These are phyloP conservation scores for Polygonum aviculare DNA, from an alignment of 148 eudicot species.

Conservation along the genomic window DNA sequence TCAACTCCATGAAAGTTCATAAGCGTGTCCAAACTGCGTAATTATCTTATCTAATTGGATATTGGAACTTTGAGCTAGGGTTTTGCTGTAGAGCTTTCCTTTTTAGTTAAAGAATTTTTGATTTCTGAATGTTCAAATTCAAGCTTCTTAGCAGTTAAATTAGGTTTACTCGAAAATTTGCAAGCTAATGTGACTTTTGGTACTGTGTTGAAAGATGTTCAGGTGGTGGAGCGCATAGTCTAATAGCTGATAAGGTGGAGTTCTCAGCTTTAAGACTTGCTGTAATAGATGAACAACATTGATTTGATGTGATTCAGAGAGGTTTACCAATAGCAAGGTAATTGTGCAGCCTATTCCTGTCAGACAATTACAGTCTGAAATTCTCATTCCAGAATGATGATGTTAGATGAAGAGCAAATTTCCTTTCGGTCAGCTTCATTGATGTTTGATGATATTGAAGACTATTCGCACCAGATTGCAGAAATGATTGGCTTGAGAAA, in stretches of 20 bases:
- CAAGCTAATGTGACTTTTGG: too few species aligned
- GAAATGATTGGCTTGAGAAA: constrained; percentile 97
- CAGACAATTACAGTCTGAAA: not conserved
- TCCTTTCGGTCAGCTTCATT: constrained; percentile 81
- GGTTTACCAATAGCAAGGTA: constrained; percentile 92
- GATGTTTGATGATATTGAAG: constrained; percentile 83
- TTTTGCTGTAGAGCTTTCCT: not conserved
- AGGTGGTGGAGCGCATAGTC: constrained; percentile 64
- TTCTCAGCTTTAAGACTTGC: constrained; percentile 82
- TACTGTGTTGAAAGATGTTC: too few species aligned
- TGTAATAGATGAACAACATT: constrained; percentile 90
- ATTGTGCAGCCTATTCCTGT: not conserved
- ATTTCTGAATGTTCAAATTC: too few species aligned
- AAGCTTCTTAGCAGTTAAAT: too few species aligned
- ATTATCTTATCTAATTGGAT: not conserved
- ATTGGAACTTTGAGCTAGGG: not conserved
- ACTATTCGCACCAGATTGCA: constrained; percentile 96
- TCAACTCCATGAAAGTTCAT: constrained; percentile 48
- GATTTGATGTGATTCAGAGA: constrained; percentile 97
- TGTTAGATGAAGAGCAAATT: constrained; percentile 93
- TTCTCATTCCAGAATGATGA: constrained; percentile 77
- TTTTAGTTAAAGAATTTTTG: not conserved
- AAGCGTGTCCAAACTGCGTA: constrained; percentile 54
- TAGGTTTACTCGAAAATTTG: too few species aligned
- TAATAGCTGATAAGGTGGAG: constrained; percentile 74